Evolutionary conservation across 176 grass and related monocot species (phyloP).

Genomic region (Hordeum vulgare): DNA sequence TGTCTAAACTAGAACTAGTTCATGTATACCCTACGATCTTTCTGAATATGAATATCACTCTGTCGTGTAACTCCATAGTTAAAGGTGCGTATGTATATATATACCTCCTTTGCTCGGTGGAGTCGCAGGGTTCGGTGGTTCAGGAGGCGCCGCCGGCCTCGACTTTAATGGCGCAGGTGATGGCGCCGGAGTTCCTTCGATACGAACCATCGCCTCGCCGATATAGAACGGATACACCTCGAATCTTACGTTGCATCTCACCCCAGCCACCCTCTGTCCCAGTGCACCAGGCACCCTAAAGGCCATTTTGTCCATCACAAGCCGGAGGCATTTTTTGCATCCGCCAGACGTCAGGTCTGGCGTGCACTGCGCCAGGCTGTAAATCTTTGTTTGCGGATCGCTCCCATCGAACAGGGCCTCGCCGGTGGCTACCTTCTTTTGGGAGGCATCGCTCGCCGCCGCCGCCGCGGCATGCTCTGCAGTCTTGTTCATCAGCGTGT

Average conservation of each 20-base stretch:
- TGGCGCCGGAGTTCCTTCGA: not conserved
- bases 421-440: not conserved
- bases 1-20: too few species aligned
- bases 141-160: too few species aligned
- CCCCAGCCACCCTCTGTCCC: not conserved
- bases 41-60: not conserved
- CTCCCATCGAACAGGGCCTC: conserved; percentile 21
- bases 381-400: conserved; percentile 7
- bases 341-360: not conserved
- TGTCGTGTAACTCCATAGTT: not conserved
- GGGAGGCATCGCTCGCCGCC: conserved; percentile 1
- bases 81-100: not conserved
- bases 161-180: not conserved
- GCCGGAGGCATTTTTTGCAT: not conserved
- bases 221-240: conserved; percentile 25
- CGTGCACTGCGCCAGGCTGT: conserved; percentile 49
- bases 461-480: conserved; percentile 16
- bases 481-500: not conserved
- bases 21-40: not conserved
- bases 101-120: not conserved
- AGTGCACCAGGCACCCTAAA: not conserved
- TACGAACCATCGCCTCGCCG: conserved; percentile 4
- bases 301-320: not conserved
- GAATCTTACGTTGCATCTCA: conserved; percentile 13
- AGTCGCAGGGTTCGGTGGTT: not conserved